These are phyloP conservation scores for Anastatica hierochuntica DNA, from an alignment of 345 rosid species.

Conservation along the genomic window DNA sequence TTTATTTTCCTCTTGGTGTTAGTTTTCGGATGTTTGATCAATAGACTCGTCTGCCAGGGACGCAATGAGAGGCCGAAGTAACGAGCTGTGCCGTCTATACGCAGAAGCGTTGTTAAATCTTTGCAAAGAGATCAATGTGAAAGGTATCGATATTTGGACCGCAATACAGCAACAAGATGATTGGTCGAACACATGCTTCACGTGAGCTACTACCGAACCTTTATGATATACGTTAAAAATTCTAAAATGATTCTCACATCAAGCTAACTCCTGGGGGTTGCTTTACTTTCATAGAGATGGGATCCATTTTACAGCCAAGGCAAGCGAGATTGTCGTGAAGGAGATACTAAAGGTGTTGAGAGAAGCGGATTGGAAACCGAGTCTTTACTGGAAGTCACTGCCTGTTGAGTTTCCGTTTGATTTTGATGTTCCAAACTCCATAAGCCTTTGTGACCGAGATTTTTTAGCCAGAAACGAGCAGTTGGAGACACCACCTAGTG, in stretches of 20 bases:
- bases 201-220: slow-evolving; percentile 38
- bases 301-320: slow-evolving; percentile 52
- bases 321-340: slow-evolving; percentile 49
- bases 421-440: slow-evolving; percentile 19
- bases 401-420: slow-evolving; percentile 43
- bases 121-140: slow-evolving; percentile 52
- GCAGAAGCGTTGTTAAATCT: slow-evolving; percentile 62
- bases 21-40: neutral
- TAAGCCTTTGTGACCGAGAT: slow-evolving; percentile 10
- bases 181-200: slow-evolving; percentile 58
- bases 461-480: slow-evolving; percentile 9
- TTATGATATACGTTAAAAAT: neutral
- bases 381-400: slow-evolving; percentile 48
- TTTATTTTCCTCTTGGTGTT: neutral
- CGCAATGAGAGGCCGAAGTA: slow-evolving; percentile 38
- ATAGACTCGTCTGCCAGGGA: slow-evolving; percentile 5
- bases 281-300: slow-evolving; percentile 47
- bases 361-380: slow-evolving; percentile 72
- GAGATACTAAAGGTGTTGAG: slow-evolving; percentile 47
- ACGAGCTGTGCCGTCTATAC: slow-evolving; percentile 47
- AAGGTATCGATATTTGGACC: slow-evolving; percentile 59
- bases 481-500: slow-evolving; percentile 5
- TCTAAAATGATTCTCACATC: neutral
- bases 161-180: slow-evolving; percentile 48
- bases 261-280: neutral